Percentiles rank a stretch among this genome's conserved stretches.
Conservation (phyloP, 768 basidiomycete genomes). For the Terana coerulea region DNA sequence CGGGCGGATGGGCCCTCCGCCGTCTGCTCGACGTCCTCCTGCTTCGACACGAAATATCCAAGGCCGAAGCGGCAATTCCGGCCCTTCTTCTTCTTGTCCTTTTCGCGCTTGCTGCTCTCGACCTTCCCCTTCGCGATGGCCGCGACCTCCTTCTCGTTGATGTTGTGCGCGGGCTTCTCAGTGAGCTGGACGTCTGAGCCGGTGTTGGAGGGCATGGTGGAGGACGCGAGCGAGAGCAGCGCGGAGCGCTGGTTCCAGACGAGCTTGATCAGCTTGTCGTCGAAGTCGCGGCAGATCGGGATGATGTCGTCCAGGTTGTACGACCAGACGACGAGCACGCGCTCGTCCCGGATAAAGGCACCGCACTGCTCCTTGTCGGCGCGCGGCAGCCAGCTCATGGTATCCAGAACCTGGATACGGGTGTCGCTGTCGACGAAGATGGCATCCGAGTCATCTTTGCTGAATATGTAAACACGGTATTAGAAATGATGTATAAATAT, state of each 20-base stretch:
- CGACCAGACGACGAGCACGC: slow-evolving; percentile 81
- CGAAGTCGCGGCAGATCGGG: slow-evolving; percentile 65
- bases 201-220: slow-evolving; percentile 40
- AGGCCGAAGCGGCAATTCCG: slow-evolving; percentile 22
- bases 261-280: slow-evolving; percentile 74
- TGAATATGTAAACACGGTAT: no score
- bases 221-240: slow-evolving; percentile 33
- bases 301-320: slow-evolving; percentile 80
- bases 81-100: slow-evolving; percentile 18
- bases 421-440: slow-evolving; percentile 77
- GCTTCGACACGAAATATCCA: slow-evolving; percentile 24
- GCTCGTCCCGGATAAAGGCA: slow-evolving; percentile 84
- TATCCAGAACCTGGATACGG: slow-evolving; percentile 81
- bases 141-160: slow-evolving; percentile 20
- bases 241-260: slow-evolving; percentile 59
- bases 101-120: slow-evolving; percentile 4
- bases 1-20: slow-evolving; percentile 28
- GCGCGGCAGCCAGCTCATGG: slow-evolving; percentile 58
- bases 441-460: slow-evolving; percentile 52
- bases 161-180: slow-evolving; percentile 34
- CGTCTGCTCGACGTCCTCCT: slow-evolving; percentile 52
- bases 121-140: slow-evolving; percentile 15
- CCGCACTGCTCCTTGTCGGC: slow-evolving; percentile 92
- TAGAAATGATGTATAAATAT: no score
- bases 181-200: slow-evolving; percentile 50